Evolutionary conservation across 106 monocot species (phyloP).

Genomic region (Xerophyta viscosa): DNA sequence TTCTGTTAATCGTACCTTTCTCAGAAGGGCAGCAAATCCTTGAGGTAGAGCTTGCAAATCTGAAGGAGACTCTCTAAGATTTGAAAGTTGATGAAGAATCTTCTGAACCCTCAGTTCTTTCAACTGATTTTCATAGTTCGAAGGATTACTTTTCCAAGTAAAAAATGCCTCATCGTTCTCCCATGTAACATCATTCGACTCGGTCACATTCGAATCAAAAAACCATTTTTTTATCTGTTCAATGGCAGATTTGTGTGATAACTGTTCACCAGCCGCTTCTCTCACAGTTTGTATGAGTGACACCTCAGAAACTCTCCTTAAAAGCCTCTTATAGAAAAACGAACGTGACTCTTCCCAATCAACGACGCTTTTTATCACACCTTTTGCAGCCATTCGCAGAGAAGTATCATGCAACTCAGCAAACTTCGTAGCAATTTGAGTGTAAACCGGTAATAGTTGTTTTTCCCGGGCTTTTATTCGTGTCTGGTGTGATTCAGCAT

Average conservation of each 20-base stretch:
- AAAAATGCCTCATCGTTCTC: conserved; percentile 76
- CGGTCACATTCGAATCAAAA: conserved; percentile 12
- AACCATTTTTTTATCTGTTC: conserved; percentile 84
- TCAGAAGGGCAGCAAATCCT: conserved; percentile 56
- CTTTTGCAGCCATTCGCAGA: conserved; percentile 78
- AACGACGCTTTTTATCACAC: conserved; percentile 66
- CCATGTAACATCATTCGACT: conserved; percentile 29
- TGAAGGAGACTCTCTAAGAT: conserved; percentile 37
- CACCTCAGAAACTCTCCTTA: conserved; percentile 62
- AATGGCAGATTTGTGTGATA: conserved; percentile 42
- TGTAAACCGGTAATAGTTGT: conserved; percentile 68
- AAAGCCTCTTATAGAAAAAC: conserved; percentile 87
- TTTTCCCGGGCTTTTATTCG: conserved; percentile 58
- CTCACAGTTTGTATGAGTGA: conserved; percentile 43
- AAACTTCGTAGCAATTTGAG: conserved; percentile 89
- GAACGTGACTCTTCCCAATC: conserved; percentile 74
- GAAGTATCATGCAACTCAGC: conserved; percentile 93
- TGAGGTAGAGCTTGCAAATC: conserved; percentile 65
- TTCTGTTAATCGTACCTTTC: conserved; percentile 31
- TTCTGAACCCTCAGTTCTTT: conserved; percentile 59
- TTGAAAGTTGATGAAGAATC: conserved; percentile 28
- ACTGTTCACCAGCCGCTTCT: conserved; percentile 55
- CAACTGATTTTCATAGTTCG: conserved; percentile 59
- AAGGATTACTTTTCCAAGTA: conserved; percentile 56
- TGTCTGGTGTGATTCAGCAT: conserved; percentile 38